Base-by-base conservation (phyloP, 257 asterid genomes). In the Lavandula angustifolia region DNA sequence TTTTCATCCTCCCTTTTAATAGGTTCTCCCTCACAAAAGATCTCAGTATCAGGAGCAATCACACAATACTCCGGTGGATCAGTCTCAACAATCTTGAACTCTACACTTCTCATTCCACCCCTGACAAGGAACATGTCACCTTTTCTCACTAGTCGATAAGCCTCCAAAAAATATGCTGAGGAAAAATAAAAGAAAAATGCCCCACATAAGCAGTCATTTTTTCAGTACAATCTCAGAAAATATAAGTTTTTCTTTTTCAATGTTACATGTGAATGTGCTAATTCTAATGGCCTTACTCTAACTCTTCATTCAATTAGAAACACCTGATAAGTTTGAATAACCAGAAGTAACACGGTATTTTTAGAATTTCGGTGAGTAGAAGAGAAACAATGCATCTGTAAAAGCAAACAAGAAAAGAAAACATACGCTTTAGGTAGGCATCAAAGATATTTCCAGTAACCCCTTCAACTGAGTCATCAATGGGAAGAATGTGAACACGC, bases 91-190 rank as follows among this genome's bases (percentile, higher is more conserved):
- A 88, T 79, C 76, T 88, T 86, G 65, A 88, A 86, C 68, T 88
- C 96, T 4, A 88, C 90, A 32, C 90, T 82, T 78, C 96, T 79
- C 96, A 88, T 88, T 41, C 95, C 92, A 60, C 96, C 96, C 72
- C 96, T 80, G 3, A 88, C 95, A 61, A 88, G 92, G 58, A 88
- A 88, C 14, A 82, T 63, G 76, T 88, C 96, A 1, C 96, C 92
- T 80, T 88, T 88, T 64, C 92, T 84, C 72, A 86, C 85, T 1
- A 95, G 96, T 4, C 96, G 75, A 70, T 88, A 88, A 43, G 96
- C 88, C 80, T 88, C 94, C 31, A 88, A 71, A 74, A 88, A 88
- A 70, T 88, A 88, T 62, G 96, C 96, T 88, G 81, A 66, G 64
- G 34, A 61, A 44, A 13, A 46, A 53, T 10, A 62, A 67, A 56